These are phyloP conservation scores for Kalmusia sp. DNA, from an alignment of 2,329 filamentous ascomycete genomes.

Conservation along the genomic window DNA sequence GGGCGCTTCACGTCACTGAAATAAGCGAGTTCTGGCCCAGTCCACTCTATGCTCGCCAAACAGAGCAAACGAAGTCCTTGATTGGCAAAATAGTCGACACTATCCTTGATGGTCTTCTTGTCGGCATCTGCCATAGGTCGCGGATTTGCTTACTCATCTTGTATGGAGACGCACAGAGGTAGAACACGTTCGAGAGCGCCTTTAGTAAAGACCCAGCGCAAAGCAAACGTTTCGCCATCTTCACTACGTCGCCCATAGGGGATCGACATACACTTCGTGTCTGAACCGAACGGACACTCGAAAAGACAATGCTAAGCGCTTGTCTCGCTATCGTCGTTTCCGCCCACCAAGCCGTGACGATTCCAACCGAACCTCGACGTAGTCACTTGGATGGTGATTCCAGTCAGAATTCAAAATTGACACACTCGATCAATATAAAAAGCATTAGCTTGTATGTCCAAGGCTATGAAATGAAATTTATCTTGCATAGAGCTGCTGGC, in stretches of 20 bases:
- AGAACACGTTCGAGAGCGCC: conserved; percentile 72
- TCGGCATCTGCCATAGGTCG: conserved; percentile 59
- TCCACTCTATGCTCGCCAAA: conserved; percentile 61
- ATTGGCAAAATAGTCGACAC: conserved; percentile 71
- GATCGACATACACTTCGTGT: conserved; percentile 77
- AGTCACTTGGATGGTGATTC: conserved; percentile 78
- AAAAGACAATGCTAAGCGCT: conserved; percentile 52
- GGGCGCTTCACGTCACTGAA: conserved; percentile 59
- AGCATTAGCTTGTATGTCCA: background rate
- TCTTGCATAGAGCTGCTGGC: conserved; percentile 17
- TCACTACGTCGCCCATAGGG: conserved; percentile 59
- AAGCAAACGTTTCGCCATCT: conserved; percentile 39
- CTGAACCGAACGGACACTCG: conserved; percentile 76
- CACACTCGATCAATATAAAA: conserved; percentile 60
- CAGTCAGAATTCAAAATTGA: conserved; percentile 74
- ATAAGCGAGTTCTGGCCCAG: conserved; percentile 50
- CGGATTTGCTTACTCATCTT: conserved; percentile 49
- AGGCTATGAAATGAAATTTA: background rate
- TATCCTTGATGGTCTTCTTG: conserved; percentile 64
- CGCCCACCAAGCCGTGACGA: conserved; percentile 51
- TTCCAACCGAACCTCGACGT: conserved; percentile 70
- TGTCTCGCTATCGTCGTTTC: conserved; percentile 25
- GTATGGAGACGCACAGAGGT: conserved; percentile 59
- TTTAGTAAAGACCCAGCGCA: conserved; percentile 61
- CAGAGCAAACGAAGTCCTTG: conserved; percentile 74